Evolutionary conservation across 805 yeast species (phyloP).

Genomic region (Nakazawaea laoshanensis): DNA sequence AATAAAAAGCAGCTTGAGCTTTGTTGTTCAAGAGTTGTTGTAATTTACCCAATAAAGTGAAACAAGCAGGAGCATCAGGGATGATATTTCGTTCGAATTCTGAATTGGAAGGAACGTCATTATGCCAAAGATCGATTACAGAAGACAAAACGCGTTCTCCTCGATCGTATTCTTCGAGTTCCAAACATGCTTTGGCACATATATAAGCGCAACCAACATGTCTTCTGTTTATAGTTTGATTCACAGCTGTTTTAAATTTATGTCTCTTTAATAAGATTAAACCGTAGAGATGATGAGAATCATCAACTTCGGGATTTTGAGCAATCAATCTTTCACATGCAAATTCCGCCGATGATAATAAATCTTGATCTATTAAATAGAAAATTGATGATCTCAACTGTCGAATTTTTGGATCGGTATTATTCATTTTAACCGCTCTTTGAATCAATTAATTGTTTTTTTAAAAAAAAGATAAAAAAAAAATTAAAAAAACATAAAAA

Average conservation of each 20-base stretch:
- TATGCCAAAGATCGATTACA: slow-evolving; percentile 26
- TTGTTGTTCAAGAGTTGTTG: slow-evolving; percentile 49
- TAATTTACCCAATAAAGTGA: slow-evolving; percentile 62
- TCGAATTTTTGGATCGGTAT: not conserved
- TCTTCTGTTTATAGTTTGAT: slow-evolving; percentile 26
- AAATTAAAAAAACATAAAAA: too few species aligned
- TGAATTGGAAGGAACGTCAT: slow-evolving; percentile 19
- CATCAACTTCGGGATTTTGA: slow-evolving; percentile 42
- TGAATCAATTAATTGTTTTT: too few species aligned
- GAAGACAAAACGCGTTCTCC: slow-evolving; percentile 37
- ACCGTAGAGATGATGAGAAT: slow-evolving; percentile 63
- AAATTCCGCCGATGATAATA: slow-evolving; percentile 72
- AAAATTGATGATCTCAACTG: slow-evolving; percentile 52
- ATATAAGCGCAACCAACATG: slow-evolving; percentile 68
- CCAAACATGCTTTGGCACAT: slow-evolving; percentile 60
- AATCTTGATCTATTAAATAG: slow-evolving; percentile 64
- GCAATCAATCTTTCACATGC: slow-evolving; percentile 77
- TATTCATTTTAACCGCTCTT: too few species aligned
- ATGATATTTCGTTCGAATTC: slow-evolving; percentile 24
- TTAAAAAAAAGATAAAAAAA: too few species aligned
- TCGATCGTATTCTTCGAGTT: slow-evolving; percentile 55
- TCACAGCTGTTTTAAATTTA: slow-evolving; percentile 56
- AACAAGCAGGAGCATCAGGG: slow-evolving; percentile 70
- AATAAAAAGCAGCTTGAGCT: slow-evolving; percentile 57
- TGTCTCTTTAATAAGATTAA: slow-evolving; percentile 52